Evolutionary conservation across 371 early-diverging fungal species (phyloP).

Genomic region (Chytridium lagenaria): DNA sequence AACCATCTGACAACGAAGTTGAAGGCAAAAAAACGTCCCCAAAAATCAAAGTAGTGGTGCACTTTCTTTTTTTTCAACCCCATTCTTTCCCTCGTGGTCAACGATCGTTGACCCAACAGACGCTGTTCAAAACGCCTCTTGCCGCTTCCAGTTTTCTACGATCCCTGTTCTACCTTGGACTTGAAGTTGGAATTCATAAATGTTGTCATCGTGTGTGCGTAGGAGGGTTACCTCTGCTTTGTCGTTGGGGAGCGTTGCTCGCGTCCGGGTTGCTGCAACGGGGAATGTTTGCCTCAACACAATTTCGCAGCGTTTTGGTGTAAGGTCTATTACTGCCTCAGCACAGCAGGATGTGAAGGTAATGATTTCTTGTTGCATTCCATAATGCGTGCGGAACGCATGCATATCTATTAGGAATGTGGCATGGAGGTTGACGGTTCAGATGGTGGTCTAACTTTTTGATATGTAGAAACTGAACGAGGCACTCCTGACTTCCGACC

Average conservation of each 20-base stretch:
- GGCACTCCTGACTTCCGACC: conserved; percentile 65
- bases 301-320: not conserved
- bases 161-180: not conserved
- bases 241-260: not conserved
- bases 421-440: not conserved
- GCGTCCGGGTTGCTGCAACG: not conserved
- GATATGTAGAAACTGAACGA: conserved; percentile 42
- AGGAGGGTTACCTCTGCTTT: not conserved
- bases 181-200: not conserved
- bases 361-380: not conserved
- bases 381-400: too few relatives aligned
- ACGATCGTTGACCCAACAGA: not conserved
- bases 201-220: not conserved
- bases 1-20: too few relatives aligned
- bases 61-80: not conserved
- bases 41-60: too few relatives aligned
- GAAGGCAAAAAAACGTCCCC: too few relatives aligned
- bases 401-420: too few relatives aligned
- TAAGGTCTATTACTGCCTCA: not conserved
- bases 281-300: not conserved
- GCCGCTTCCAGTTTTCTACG: too few relatives aligned
- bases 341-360: not conserved
- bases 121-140: too few relatives aligned
- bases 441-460: not conserved
- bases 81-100: not conserved